A percentile compares a stretch with the other conserved stretches of the same genome.
phyloP scores from a whole-genome alignment of 2,329 filamentous ascomycete genomes.

The Lecanosticta acicola region DNA sequence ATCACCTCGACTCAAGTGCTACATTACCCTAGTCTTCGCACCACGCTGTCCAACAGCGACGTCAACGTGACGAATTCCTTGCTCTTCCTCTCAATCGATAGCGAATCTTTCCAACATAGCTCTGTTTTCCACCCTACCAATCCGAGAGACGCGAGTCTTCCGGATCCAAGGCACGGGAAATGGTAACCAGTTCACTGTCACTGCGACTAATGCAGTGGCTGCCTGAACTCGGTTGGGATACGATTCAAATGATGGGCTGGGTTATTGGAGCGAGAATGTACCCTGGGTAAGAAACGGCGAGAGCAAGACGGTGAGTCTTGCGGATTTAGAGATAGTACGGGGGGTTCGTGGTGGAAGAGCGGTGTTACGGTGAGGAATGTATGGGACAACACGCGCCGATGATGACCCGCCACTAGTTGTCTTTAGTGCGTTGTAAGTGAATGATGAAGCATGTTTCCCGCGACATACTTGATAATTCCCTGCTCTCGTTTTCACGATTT shows the following conservation, averaged over 20 bases:
- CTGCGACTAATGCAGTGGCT: slow-evolving; percentile 44
- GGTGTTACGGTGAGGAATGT: slow-evolving; percentile 47
- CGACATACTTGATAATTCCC: no score
- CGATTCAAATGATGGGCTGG: slow-evolving; percentile 43
- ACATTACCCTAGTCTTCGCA: slow-evolving; percentile 29
- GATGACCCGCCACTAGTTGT: no score
- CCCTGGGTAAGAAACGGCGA: slow-evolving; percentile 47
- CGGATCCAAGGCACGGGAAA: slow-evolving; percentile 40
- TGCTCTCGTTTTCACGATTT: no score
- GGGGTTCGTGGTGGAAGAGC: slow-evolving; percentile 38
- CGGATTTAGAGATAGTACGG: slow-evolving; percentile 40
- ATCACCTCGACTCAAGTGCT: slow-evolving; percentile 49
- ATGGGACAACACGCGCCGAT: slow-evolving; percentile 44
- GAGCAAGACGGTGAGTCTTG: slow-evolving; percentile 41
- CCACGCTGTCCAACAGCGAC: slow-evolving; percentile 28
- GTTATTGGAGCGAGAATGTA: slow-evolving; percentile 46
- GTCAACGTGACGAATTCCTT: slow-evolving; percentile 34
- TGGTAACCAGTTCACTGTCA: slow-evolving; percentile 39
- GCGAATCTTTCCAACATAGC: slow-evolving; percentile 42
- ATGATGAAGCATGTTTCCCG: no score
- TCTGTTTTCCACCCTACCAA: slow-evolving; percentile 47
- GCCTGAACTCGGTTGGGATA: slow-evolving; percentile 52
- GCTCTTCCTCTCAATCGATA: slow-evolving; percentile 35
- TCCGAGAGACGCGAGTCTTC: slow-evolving; percentile 41
- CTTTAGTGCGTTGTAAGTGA: no score